phyloP scores from a whole-genome alignment of 345 rosid genomes.

The Melaleuca alternifolia region DNA sequence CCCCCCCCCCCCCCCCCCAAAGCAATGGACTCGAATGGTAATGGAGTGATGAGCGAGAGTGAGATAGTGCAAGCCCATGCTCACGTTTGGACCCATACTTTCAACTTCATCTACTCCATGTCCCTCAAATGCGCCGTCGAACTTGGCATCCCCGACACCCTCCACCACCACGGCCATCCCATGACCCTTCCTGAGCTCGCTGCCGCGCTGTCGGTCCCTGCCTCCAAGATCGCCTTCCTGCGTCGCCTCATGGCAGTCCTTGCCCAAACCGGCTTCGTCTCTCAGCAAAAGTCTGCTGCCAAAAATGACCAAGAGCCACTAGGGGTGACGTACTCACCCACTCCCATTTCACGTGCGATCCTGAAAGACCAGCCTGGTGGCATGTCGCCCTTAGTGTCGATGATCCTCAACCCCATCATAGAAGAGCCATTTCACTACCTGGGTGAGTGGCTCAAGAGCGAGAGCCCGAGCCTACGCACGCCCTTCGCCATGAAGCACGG shows the following conservation, averaged over 20 bases:
- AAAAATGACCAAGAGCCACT: background rate
- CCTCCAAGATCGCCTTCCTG: constrained; percentile 8
- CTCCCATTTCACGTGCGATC: constrained; percentile 13
- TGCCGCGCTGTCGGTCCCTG: constrained; percentile 10
- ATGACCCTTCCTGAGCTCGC: constrained; percentile 20
- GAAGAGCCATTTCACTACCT: constrained; percentile 12
- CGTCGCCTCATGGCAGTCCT: constrained; percentile 30
- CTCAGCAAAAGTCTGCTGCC: background rate
- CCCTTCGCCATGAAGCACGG: constrained; percentile 22
- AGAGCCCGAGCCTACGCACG: background rate
- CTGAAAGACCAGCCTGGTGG: constrained; percentile 15
- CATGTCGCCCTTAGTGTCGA: constrained; percentile 7
- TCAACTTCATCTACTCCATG: constrained; percentile 32
- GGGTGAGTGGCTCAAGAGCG: constrained; percentile 16
- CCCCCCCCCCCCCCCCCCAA: too few relatives aligned
- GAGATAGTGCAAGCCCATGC: constrained; percentile 20
- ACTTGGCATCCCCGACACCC: constrained; percentile 29
- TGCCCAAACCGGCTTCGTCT: constrained; percentile 31
- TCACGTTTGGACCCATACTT: constrained; percentile 21
- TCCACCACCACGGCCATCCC: constrained; percentile 32
- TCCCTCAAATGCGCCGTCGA: constrained; percentile 34
- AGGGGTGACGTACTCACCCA: constrained; percentile 12
- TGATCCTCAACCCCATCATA: constrained; percentile 12
- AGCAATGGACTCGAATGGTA: background rate
- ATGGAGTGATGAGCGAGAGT: background rate